Conservation (phyloP, 495 filamentous ascomycete genomes). For the Pseudomonodictys pantanalensis region DNA sequence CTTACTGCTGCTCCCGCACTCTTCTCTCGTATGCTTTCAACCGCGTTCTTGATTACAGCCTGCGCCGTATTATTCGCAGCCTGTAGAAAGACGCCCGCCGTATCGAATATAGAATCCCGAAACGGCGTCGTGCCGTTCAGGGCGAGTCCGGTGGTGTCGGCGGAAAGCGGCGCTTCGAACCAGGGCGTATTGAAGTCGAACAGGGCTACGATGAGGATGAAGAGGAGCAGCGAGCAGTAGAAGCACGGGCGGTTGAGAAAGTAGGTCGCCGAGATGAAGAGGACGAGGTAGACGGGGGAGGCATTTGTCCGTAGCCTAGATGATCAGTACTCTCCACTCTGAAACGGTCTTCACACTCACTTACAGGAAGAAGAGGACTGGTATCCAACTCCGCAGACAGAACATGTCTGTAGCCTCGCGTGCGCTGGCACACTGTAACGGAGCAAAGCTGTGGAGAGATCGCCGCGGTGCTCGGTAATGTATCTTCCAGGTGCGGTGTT, state of each 20-base stretch:
- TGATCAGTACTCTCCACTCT: slow-evolving; percentile 6
- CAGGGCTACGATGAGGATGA: slow-evolving; percentile 43
- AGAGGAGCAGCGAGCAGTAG: slow-evolving; percentile 46
- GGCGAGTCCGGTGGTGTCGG: background rate
- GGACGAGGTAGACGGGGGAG: slow-evolving; percentile 44
- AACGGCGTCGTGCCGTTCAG: slow-evolving; percentile 17
- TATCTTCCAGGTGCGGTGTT: background rate
- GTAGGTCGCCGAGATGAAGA: slow-evolving; percentile 45
- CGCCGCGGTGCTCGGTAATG: background rate
- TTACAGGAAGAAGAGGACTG: slow-evolving; percentile 43
- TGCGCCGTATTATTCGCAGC: slow-evolving; percentile 39
- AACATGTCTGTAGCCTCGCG: slow-evolving; percentile 37
- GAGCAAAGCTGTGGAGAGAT: background rate
- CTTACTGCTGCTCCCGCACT: background rate
- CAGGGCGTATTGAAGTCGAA: slow-evolving; percentile 45
- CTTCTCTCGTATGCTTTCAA: slow-evolving; percentile 32
- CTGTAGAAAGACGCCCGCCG: slow-evolving; percentile 33
- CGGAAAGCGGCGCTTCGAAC: slow-evolving; percentile 40
- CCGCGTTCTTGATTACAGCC: slow-evolving; percentile 32
- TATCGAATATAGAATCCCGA: slow-evolving; percentile 24
- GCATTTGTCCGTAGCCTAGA: slow-evolving; percentile 36
- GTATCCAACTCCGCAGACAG: slow-evolving; percentile 43
- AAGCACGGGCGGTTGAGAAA: slow-evolving; percentile 45
- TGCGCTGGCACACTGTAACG: background rate
- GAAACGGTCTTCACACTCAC: slow-evolving; percentile 5